Base-by-base conservation (phyloP, 139 green algal species). In the Picochlorum sp. region DNA sequence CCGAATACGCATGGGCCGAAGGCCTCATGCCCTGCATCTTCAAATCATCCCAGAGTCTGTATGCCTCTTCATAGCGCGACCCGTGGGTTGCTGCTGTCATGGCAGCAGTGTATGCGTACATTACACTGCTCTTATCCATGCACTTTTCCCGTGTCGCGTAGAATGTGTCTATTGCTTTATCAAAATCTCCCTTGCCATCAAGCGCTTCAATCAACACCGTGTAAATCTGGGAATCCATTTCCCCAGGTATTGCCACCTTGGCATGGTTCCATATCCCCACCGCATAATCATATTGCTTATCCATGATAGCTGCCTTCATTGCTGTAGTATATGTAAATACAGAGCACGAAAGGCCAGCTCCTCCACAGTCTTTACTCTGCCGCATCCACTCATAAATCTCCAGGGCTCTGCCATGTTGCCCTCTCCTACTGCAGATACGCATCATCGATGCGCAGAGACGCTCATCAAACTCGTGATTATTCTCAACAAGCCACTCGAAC, bases 351-450 rank as follows among this genome's bases (percentile, higher is more conserved):
- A 94, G 69, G 1, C 61, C 82, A 2, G 77, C 88, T 18, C 88
- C 88, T 23, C 88, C 88, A 16, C 69, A 69, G 0, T 34, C n/a
- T 0, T 28, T 6, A 0, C 68, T 61, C 0, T 74, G 67, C 4
- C 74, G 74, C 88, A 94, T 94, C 88, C 88, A 95, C 62, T 94
- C 84, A 65, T 95, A 95, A 54, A 95, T 68, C 1, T 56, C 63
- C 26, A 95, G 76, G 1, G 87, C 88, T 3, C 59, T 79, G 11
- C 80, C 56, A 0, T 81, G 76, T 58, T 90, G 79, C 23, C 87
- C 81, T 54, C 94, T 86, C 72, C 90, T 79, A 5, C 77, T 69
- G 62, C 81, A 88, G 38, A 92, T 77, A 20, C 85, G 73, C 61
- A 95, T 92, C 20, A 95, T 76, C 58, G 88, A 92, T 32, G 88